Conservation (phyloP, 495 filamentous ascomycete genomes). For the Melanomma pulvis-pyrius region DNA sequence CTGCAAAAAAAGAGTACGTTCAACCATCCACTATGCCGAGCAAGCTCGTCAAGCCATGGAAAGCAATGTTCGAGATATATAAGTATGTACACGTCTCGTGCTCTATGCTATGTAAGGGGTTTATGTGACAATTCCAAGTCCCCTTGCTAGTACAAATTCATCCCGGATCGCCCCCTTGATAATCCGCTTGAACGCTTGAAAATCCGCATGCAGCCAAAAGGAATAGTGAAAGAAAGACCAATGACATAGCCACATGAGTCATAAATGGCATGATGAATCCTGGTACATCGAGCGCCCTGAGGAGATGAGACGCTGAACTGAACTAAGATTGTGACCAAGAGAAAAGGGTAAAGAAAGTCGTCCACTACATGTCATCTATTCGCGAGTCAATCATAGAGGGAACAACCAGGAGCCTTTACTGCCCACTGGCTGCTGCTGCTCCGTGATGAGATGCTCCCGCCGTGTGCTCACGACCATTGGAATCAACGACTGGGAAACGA, state of each 20-base stretch:
- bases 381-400: not conserved
- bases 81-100: no score
- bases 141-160: not conserved
- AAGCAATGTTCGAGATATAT: no score
- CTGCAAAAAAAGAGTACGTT: no score
- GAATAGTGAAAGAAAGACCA: not conserved
- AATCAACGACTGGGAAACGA: conserved; percentile 66
- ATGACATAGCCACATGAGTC: not conserved
- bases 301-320: not conserved
- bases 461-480: conserved; percentile 51
- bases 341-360: not conserved
- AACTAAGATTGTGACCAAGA: not conserved
- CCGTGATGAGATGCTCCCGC: conserved; percentile 33
- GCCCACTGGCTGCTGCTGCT: conserved; percentile 28
- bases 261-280: not conserved
- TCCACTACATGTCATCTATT: not conserved
- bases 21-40: no score
- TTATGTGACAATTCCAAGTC: not conserved
- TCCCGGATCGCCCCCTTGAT: not conserved
- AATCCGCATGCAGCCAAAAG: not conserved
- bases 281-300: not conserved
- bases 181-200: conserved; percentile 3
- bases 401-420: conserved; percentile 8
- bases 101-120: no score
- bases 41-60: no score